Percentiles rank a stretch among this genome's conserved stretches.
Evolutionary conservation across 2,329 filamentous ascomycete genomes (phyloP).

Genomic region (Hypoxylon sp.): DNA sequence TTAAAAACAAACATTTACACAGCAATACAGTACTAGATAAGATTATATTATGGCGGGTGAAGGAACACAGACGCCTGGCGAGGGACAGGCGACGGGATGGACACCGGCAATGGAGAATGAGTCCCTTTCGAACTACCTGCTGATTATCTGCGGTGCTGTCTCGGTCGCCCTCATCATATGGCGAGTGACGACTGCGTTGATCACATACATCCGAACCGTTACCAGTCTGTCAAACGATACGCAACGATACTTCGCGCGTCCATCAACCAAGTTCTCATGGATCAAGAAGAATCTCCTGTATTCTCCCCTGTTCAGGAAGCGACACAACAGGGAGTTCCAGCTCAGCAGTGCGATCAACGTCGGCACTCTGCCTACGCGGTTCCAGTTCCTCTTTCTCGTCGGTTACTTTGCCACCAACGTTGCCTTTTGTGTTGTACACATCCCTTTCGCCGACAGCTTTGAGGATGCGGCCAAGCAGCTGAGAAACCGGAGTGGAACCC

Average conservation of each 20-base stretch:
- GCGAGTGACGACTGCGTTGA: slow-evolving; percentile 70
- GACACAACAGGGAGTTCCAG: slow-evolving; percentile 82
- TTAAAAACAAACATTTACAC: too few relatives aligned
- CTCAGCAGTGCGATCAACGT: slow-evolving; percentile 76
- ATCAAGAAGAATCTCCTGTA: slow-evolving; percentile 76
- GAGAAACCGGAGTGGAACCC: slow-evolving; percentile 76
- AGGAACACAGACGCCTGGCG: slow-evolving; percentile 39
- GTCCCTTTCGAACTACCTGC: slow-evolving; percentile 70
- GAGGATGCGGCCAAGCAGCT: slow-evolving; percentile 62
- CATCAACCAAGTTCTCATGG: slow-evolving; percentile 66
- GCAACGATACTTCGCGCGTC: slow-evolving; percentile 80
- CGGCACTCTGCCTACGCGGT: slow-evolving; percentile 82
- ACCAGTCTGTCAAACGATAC: slow-evolving; percentile 82
- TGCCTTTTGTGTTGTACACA: slow-evolving; percentile 77
- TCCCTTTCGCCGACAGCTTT: slow-evolving; percentile 67
- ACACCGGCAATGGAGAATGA: slow-evolving; percentile 61
- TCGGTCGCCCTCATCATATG: slow-evolving; percentile 74
- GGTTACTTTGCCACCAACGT: slow-evolving; percentile 80
- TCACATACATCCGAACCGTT: slow-evolving; percentile 78
- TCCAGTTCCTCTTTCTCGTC: slow-evolving; percentile 77
- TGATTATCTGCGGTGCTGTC: slow-evolving; percentile 73
- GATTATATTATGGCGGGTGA: slow-evolving; percentile 30
- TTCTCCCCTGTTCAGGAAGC: slow-evolving; percentile 78
- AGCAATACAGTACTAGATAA: slow-evolving; percentile 10
- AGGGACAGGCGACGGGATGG: slow-evolving; percentile 51